Evolutionary conservation across 306 rosid species (phyloP).

Genomic region (Begonia peltatifolia): DNA sequence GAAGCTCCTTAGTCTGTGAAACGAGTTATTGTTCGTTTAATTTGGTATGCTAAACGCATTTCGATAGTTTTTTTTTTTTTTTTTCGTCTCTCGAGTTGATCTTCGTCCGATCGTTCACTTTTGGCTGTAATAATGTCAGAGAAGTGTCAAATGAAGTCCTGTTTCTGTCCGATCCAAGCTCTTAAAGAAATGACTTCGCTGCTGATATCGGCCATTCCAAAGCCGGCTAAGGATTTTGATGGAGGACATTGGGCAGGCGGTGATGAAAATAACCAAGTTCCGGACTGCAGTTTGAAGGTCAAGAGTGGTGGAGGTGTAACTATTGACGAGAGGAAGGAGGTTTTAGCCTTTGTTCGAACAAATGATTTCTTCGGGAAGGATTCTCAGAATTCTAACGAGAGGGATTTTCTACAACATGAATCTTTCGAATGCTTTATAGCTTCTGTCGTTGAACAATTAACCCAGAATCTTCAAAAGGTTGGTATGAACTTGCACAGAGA

Average conservation of each 20-base stretch:
- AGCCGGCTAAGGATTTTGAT: slow-evolving; percentile 82
- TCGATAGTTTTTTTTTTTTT: too few species aligned
- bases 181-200: slow-evolving; percentile 68
- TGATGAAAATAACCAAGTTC: slow-evolving; percentile 27
- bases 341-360: slow-evolving; percentile 43
- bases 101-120: too few species aligned
- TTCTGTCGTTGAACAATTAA: slow-evolving; percentile 56
- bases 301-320: slow-evolving; percentile 23
- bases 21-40: too few species aligned
- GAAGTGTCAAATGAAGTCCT: slow-evolving; percentile 68
- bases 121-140: slow-evolving; percentile 54
- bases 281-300: slow-evolving; percentile 51
- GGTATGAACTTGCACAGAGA: too few species aligned
- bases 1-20: too few species aligned
- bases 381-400: slow-evolving; percentile 34
- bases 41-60: too few species aligned
- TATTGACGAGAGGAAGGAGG: slow-evolving; percentile 40
- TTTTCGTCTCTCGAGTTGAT: too few species aligned
- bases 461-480: slow-evolving; percentile 42
- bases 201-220: slow-evolving; percentile 54
- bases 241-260: slow-evolving; percentile 43
- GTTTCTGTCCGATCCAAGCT: slow-evolving; percentile 69
- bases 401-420: slow-evolving; percentile 25
- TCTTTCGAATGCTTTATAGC: slow-evolving; percentile 66
- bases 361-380: slow-evolving; percentile 58